Base-by-base conservation (phyloP, 108 stramenopile genomes). In the Skeletonema grethae region DNA sequence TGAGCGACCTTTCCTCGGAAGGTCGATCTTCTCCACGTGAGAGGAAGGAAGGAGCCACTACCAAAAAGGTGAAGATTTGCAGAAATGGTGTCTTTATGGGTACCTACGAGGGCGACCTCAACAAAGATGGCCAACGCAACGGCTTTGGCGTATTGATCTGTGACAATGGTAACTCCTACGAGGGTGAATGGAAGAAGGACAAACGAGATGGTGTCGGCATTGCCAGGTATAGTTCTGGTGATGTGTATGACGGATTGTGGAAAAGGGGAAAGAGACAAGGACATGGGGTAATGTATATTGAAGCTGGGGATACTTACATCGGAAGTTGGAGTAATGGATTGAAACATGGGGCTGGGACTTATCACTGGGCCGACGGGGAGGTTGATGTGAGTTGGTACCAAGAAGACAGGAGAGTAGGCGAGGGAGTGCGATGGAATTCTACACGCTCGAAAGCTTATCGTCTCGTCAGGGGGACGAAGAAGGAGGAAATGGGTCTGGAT, bases 341-440 rank as follows among this genome's bases (percentile, higher is more conserved):
- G 39, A 82, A 82, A 20, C 80, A 82, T 45, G 80, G 80, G 45
- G 73, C 80, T 11, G 80, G 80, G 35, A 82, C 80, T 10, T 82
- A 82, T 32, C 80, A 82, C 57, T 82, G 80, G 80, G 73, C 69
- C 9, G 80, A 82, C 61, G 80, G 80, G 1, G 80, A 82, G 69
- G 80, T 82, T 34, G 80, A 82, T 55, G 80, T 82, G 12, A 82
- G 80, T 57, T 82, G 80, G 80, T 82, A 82, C 38, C 57, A 75
- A 67, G 74, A 82, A 59, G 80, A 82, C 39, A 59, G 60, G 20
- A 45, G 80, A 59, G 65, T 67, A 13, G 80, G 80, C 2, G 70
- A 82, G 31, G 80, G 80, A 0, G 80, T 82, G 2, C 64, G 80
- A 48, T 82, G 80, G 80, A 82, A 65, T 39, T 41, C 80, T 36